A percentile compares a stretch with the other conserved stretches of the same genome.
phyloP scores from a whole-genome alignment of 768 basidiomycete genomes.

The Macrolepiota albuminosa region DNA sequence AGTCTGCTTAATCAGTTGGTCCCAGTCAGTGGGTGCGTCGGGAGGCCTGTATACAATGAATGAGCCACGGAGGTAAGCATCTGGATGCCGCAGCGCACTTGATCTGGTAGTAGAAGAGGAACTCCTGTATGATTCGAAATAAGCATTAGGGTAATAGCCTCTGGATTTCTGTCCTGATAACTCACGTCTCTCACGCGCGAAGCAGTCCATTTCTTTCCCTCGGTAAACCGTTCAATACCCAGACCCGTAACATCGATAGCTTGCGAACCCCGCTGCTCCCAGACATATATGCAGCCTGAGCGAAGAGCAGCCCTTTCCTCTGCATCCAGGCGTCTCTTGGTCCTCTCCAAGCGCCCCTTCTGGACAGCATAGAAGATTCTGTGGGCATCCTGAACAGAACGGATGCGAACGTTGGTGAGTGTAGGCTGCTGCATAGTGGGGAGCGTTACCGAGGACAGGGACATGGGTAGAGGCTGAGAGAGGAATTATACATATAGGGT shows the following conservation, averaged over 20 bases:
- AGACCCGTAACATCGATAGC: constrained; percentile 69
- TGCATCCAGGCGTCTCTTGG: constrained; percentile 72
- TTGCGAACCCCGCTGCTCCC: constrained; percentile 76
- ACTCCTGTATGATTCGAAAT: constrained; percentile 47
- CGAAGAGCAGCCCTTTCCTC: constrained; percentile 61
- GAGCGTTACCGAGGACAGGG: background rate
- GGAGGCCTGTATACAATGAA: background rate
- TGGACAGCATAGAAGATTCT: constrained; percentile 76
- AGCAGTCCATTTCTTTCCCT: constrained; percentile 79
- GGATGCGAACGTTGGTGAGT: constrained; percentile 66
- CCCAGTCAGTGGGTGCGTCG: constrained; percentile 32
- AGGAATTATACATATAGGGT: constrained; percentile 6
- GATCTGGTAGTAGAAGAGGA: constrained; percentile 76
- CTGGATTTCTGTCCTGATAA: constrained; percentile 1
- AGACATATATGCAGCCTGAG: constrained; percentile 57
- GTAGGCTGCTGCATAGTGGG: constrained; percentile 58
- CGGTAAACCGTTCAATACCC: constrained; percentile 82
- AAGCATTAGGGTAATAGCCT: constrained; percentile 2
- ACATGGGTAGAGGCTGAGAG: background rate
- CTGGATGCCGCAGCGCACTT: constrained; percentile 48
- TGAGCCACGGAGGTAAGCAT: background rate
- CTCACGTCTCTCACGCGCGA: constrained; percentile 79
- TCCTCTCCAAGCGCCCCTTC: constrained; percentile 59
- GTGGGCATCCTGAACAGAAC: constrained; percentile 73
- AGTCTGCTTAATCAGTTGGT: constrained; percentile 77